Evolutionary conservation across 2,329 filamentous ascomycete species (phyloP), one percentile per base, ranked within the genome.

Genomic region (Colletotrichum sp.): DNA sequence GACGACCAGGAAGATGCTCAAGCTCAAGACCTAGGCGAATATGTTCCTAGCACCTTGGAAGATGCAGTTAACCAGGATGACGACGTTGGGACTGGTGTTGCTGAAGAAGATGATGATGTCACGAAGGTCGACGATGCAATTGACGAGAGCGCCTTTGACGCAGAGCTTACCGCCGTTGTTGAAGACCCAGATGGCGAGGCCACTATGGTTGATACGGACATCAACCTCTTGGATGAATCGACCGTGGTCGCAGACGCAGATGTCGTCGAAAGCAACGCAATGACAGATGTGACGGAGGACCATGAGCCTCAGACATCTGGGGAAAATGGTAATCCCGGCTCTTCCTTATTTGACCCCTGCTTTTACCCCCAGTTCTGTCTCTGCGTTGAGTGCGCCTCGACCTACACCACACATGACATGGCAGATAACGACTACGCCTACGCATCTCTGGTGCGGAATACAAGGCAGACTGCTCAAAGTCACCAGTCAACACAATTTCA

Each of bases 281-380:
- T 69, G 66, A 36, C 24, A 54, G 63, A 58, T 21, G 59, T 15
- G 18, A 61, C 43, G 65, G 27, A 31, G 61, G 47, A 70, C 15
- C 68, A 70, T 29, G 68, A 70, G 34, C 34, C 33, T 54, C 68
- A 66, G 27, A 62, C 54, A n/a, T 34, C 55, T 24, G 66, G 38
- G 18, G 62, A 63, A 33, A 65, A 75, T 66, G 75, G 75, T 76
- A 76, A 75, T 65, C 58, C 24, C 63, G 43, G 34, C 54, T 29
- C 24, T 69, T 73, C 54, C 33, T 34, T 70, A 36, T 31, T 34
- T 33, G 16, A 38, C 43, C 61, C 54, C 16, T 76, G 75, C 47
- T 76, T 64, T 29, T 43, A 43, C 29, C 75, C 73, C 27, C 34
- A 43, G 31, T 68, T 74, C 59, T 76, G 75, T 51, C 31, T 76